phyloP scores from a whole-genome alignment of 768 basidiomycete genomes.

The Psilocybe azurescens region DNA sequence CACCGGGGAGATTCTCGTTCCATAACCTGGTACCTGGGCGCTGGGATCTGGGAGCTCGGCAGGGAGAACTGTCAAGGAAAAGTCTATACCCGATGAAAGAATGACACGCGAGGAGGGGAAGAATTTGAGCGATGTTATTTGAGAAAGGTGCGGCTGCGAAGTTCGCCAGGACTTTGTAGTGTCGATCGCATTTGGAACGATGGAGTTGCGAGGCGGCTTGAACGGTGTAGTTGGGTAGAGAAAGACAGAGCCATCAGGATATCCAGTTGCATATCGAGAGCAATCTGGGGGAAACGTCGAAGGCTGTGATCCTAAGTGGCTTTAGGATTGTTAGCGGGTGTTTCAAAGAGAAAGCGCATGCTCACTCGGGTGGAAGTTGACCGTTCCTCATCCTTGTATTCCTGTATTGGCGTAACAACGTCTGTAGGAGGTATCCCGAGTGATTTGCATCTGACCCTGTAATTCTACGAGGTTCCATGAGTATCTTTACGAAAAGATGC shows the following conservation, averaged over 20 bases:
- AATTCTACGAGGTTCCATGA: conserved; percentile 30
- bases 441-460: conserved; percentile 50
- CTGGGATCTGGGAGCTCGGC: conserved; percentile 46
- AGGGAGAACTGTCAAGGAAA: conserved; percentile 68
- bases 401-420: conserved; percentile 54
- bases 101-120: conserved; percentile 78
- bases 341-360: conserved; percentile 4
- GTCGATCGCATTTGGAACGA: conserved; percentile 26
- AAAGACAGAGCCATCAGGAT: conserved; percentile 61
- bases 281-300: conserved; percentile 66
- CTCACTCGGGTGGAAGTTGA: conserved; percentile 46
- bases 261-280: conserved; percentile 63
- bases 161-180: conserved; percentile 34
- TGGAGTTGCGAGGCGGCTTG: conserved; percentile 19
- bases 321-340: conserved; percentile 22
- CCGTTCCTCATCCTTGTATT: conserved; percentile 52
- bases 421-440: conserved; percentile 52
- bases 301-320: conserved; percentile 65
- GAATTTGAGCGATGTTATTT: conserved; percentile 59
- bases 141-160: conserved; percentile 54
- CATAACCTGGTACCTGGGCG: conserved; percentile 18
- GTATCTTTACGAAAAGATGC: not conserved
- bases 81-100: conserved; percentile 72
- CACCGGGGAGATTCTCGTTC: conserved; percentile 50
- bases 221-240: conserved; percentile 45